These are phyloP conservation scores for Proliferodiscus dingleyae DNA, from an alignment of 2,329 filamentous ascomycete genomes.

Conservation along the genomic window DNA sequence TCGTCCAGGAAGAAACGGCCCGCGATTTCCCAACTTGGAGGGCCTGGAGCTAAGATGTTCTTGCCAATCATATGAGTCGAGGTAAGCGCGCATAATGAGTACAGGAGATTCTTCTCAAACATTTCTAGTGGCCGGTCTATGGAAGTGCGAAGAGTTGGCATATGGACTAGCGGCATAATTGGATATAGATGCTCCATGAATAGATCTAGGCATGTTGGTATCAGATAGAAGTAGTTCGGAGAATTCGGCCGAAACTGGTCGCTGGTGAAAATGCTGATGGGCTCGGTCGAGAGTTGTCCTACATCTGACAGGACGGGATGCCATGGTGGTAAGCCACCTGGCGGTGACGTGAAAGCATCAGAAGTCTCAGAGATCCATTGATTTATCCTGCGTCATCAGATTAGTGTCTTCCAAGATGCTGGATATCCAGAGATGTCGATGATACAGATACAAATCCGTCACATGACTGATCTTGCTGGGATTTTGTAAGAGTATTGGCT, in stretches of 20 bases:
- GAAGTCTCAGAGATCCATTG: constrained; percentile 22
- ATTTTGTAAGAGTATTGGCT: neutral
- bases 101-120: constrained; percentile 42
- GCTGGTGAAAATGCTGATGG: constrained; percentile 33
- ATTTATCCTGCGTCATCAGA: constrained; percentile 18
- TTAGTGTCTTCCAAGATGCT: neutral
- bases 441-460: too few species aligned
- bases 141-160: constrained; percentile 49
- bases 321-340: constrained; percentile 15
- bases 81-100: constrained; percentile 54
- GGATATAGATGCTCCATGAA: constrained; percentile 60
- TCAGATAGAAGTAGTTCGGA: constrained; percentile 43
- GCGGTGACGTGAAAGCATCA: constrained; percentile 16
- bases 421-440: neutral
- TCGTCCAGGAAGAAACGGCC: constrained; percentile 55
- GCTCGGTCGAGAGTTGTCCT: constrained; percentile 36
- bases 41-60: constrained; percentile 35
- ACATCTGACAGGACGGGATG: constrained; percentile 31
- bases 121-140: constrained; percentile 37
- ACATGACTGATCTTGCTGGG: constrained; percentile 2
- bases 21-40: constrained; percentile 42
- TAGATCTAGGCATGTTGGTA: constrained; percentile 53
- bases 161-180: constrained; percentile 58
- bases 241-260: constrained; percentile 40
- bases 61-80: constrained; percentile 46